Conservation (phyloP, 805 yeast species). For the Myxozyma nipponensis region DNA sequence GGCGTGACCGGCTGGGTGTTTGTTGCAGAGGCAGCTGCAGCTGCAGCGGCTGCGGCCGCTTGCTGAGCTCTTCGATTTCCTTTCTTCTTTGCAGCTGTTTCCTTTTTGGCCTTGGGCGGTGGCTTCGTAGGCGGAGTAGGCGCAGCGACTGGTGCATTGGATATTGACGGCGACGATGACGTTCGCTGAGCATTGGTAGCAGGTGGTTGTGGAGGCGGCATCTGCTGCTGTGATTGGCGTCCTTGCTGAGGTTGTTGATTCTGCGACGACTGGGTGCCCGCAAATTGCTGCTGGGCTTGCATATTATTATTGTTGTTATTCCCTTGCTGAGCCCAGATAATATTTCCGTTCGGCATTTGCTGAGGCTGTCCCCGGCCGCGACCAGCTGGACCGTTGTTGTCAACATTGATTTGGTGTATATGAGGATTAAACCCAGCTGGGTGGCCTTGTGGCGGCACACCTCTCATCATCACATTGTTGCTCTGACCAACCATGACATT, state of each 20-base stretch:
- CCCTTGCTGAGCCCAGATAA: slow-evolving; percentile 19
- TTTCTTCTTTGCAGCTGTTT: slow-evolving; percentile 22
- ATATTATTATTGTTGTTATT: background rate
- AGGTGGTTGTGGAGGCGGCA: slow-evolving; percentile 26
- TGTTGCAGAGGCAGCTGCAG: slow-evolving; percentile 18
- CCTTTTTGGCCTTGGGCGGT: slow-evolving; percentile 23
- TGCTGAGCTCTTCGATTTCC: slow-evolving; percentile 14
- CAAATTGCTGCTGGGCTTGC: slow-evolving; percentile 3
- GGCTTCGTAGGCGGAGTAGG: slow-evolving; percentile 27
- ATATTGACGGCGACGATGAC: slow-evolving; percentile 20
- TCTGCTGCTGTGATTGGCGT: slow-evolving; percentile 17
- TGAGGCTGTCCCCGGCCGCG: slow-evolving; percentile 8
- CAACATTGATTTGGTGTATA: slow-evolving; percentile 17
- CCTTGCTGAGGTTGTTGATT: slow-evolving; percentile 2
- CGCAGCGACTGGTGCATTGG: slow-evolving; percentile 20
- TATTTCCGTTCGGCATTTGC: slow-evolving; percentile 7
- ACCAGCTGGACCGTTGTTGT: slow-evolving; percentile 1
- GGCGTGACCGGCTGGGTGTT: slow-evolving; percentile 22
- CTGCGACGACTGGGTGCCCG: slow-evolving; percentile 14
- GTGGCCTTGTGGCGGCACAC: slow-evolving; percentile 11
- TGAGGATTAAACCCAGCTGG: slow-evolving; percentile 8
- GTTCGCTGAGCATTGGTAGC: slow-evolving; percentile 9
- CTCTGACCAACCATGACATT: slow-evolving; percentile 33
- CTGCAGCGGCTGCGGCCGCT: slow-evolving; percentile 16
- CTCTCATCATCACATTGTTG: slow-evolving; percentile 24